phyloP scores from a whole-genome alignment of 495 filamentous ascomycete genomes.

The Talaromyces nanjingensis region DNA sequence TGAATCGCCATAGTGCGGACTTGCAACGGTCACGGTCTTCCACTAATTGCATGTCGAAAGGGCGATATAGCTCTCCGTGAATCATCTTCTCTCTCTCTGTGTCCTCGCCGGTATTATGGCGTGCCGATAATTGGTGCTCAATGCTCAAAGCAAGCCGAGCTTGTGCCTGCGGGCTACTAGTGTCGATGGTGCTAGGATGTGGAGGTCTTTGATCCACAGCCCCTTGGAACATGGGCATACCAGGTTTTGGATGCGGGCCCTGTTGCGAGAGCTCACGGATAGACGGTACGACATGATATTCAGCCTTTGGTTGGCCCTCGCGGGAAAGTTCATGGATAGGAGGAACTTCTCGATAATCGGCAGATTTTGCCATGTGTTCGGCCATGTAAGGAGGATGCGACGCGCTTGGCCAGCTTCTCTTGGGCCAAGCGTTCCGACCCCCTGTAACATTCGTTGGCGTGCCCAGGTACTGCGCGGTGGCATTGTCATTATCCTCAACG shows the following conservation, averaged over 20 bases:
- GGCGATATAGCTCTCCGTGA: constrained; percentile 69
- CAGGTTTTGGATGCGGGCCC: constrained; percentile 27
- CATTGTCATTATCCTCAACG: constrained; percentile 36
- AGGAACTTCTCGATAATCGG: constrained; percentile 35
- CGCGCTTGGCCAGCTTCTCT: constrained; percentile 28
- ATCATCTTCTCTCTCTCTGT: constrained; percentile 96
- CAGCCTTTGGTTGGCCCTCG: constrained; percentile 32
- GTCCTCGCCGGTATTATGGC: constrained; percentile 28
- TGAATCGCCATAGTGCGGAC: constrained; percentile 79
- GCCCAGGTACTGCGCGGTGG: constrained; percentile 28
- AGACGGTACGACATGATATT: constrained; percentile 36
- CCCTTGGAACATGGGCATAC: constrained; percentile 30
- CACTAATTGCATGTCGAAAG: constrained; percentile 68
- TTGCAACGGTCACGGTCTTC: constrained; percentile 85
- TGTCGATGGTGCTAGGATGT: constrained; percentile 26
- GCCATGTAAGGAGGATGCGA: constrained; percentile 28
- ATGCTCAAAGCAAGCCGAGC: constrained; percentile 41
- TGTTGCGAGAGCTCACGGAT: constrained; percentile 35
- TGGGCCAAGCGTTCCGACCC: constrained; percentile 33
- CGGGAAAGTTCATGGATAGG: constrained; percentile 37
- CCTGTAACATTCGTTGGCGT: constrained; percentile 30
- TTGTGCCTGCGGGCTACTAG: constrained; percentile 37
- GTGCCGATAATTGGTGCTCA: constrained; percentile 35
- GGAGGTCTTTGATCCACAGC: constrained; percentile 31
- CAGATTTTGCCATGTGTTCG: constrained; percentile 29